A percentile compares a stretch with the other conserved stretches of the same genome.
Conservation (phyloP, 805 yeast genomes). For the Monosporozyma aerobia region DNA sequence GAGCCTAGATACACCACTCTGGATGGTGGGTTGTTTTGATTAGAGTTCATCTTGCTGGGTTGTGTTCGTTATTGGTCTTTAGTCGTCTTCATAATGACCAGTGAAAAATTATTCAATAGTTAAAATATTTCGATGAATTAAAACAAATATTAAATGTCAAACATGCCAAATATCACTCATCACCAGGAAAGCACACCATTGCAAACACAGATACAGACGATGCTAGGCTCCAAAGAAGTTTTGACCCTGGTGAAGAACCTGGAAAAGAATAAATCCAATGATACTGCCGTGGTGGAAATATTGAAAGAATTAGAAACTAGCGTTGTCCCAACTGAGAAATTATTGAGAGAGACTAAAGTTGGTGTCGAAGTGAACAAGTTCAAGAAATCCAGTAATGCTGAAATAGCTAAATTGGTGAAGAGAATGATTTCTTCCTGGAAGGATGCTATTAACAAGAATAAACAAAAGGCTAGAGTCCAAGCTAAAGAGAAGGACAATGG, state of each 20-base stretch:
- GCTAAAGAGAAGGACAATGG: background rate
- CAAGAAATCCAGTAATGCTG: constrained; percentile 56
- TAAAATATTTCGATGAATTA: background rate
- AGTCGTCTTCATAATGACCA: background rate
- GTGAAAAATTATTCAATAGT: background rate
- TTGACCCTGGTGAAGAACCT: constrained; percentile 57
- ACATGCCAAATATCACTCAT: background rate
- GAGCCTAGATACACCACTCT: constrained; percentile 68
- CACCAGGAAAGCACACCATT: background rate
- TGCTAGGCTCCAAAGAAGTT: constrained; percentile 68
- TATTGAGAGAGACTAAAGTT: constrained; percentile 85
- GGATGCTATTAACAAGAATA: constrained; percentile 69
- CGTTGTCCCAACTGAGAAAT: constrained; percentile 71
- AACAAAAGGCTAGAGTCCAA: constrained; percentile 19
- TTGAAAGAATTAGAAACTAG: constrained; percentile 57
- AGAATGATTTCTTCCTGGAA: constrained; percentile 83
- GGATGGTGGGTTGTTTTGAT: constrained; percentile 23
- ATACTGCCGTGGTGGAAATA: constrained; percentile 57
- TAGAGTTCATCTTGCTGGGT: background rate
- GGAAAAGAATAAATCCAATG: constrained; percentile 56
- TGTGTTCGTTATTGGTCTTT: background rate
- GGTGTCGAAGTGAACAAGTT: constrained; percentile 93
- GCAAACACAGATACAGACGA: background rate
- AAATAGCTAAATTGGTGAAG: constrained; percentile 63
- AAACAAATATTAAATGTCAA: background rate